Percentiles rank a stretch among this genome's conserved stretches.
phyloP scores from a whole-genome alignment of 768 basidiomycete genomes.

The Agrocybe pediades region DNA sequence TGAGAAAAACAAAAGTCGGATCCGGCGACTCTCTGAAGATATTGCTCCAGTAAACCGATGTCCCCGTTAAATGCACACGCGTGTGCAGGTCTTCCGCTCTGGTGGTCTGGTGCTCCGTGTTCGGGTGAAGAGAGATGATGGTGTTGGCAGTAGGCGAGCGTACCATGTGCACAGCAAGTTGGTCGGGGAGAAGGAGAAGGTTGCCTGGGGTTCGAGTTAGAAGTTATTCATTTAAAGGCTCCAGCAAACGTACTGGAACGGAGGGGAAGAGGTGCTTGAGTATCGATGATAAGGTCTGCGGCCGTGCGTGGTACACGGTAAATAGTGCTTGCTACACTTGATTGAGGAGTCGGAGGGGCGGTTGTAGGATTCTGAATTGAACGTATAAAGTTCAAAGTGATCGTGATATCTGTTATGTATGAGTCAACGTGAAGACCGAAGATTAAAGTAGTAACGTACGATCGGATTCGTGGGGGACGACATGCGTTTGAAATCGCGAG shows the following conservation, averaged over 20 bases:
- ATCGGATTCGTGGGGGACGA: conserved; percentile 31
- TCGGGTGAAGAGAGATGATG: conserved; percentile 46
- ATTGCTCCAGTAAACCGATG: conserved; percentile 47
- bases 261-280: conserved; percentile 48
- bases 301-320: conserved; percentile 1
- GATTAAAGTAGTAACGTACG: conserved; percentile 30
- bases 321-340: neutral
- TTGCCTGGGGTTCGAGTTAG: conserved; percentile 23
- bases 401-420: conserved; percentile 49
- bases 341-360: neutral
- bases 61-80: conserved; percentile 38
- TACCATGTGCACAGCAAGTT: conserved; percentile 57
- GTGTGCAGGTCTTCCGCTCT: conserved; percentile 34
- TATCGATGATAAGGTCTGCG: conserved; percentile 46
- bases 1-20: conserved; percentile 56
- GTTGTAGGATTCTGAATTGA: conserved; percentile 27
- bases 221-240: neutral
- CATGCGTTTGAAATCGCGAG: conserved; percentile 52
- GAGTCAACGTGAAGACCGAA: neutral
- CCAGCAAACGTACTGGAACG: conserved; percentile 32
- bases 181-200: conserved; percentile 42
- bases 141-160: conserved; percentile 39
- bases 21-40: conserved; percentile 44
- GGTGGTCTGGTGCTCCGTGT: conserved; percentile 32
- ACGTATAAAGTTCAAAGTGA: conserved; percentile 55